Evolutionary conservation across 192 early-diverging fungal species (phyloP).

Genomic region (Coemansia sp.): DNA sequence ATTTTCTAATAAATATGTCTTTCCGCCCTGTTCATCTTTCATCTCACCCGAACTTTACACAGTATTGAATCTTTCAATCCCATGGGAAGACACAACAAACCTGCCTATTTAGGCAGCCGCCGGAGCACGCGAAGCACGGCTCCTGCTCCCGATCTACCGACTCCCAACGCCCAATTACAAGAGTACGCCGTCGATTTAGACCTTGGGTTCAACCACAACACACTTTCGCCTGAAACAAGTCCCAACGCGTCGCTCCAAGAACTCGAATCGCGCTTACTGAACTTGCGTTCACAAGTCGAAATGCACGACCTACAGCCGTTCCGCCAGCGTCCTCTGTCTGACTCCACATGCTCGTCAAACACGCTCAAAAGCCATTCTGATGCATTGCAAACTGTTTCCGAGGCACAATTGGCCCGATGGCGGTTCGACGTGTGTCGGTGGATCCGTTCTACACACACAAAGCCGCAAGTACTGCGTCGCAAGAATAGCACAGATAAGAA

Average conservation of each 20-base stretch:
- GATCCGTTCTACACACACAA: constrained; percentile 19
- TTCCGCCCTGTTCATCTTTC: background rate
- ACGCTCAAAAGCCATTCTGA: background rate
- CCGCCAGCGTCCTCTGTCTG: background rate
- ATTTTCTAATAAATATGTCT: background rate
- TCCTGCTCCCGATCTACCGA: background rate
- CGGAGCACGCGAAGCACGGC: background rate
- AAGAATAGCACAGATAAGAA: constrained; percentile 4
- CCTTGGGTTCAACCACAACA: background rate
- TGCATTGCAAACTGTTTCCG: background rate
- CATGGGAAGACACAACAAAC: background rate
- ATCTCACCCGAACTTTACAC: background rate
- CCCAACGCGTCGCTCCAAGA: constrained; percentile 4
- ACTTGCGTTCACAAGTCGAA: background rate
- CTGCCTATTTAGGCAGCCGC: background rate
- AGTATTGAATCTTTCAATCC: background rate
- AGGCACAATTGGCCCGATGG: background rate
- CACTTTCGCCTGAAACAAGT: background rate
- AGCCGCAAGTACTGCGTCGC: constrained; percentile 27
- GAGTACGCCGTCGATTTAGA: constrained; percentile 5
- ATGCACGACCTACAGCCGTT: background rate
- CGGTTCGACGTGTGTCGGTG: constrained; percentile 33
- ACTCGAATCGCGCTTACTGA: constrained; percentile 2
- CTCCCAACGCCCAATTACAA: too few species aligned
- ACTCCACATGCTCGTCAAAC: background rate